A percentile compares a stretch with the other conserved stretches of the same genome.
Conservation (phyloP, 768 basidiomycete genomes). For the Leccinellum rugosiceps region DNA sequence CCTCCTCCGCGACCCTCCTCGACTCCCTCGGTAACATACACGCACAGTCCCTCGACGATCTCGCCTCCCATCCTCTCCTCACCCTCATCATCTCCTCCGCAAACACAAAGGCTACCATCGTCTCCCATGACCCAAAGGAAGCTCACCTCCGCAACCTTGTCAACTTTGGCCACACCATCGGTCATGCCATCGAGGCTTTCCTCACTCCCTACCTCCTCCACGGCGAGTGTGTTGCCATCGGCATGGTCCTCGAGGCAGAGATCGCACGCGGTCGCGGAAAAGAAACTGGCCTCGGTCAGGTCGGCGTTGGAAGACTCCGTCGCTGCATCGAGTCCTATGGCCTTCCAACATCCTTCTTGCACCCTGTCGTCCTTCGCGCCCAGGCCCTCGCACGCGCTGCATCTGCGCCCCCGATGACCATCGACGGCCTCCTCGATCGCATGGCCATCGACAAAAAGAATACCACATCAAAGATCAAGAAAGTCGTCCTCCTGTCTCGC, state of each 20-base stretch:
- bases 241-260: slow-evolving; percentile 97
- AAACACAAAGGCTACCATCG: slow-evolving; percentile 94
- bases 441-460: slow-evolving; percentile 99
- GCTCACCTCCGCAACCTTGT: slow-evolving; percentile 96
- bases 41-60: slow-evolving; percentile 56
- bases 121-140: slow-evolving; percentile 95
- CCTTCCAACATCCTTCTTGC: slow-evolving; percentile 77
- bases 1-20: slow-evolving; percentile 79
- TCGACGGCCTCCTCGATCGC: slow-evolving; percentile 82
- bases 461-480: slow-evolving; percentile 78
- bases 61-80: slow-evolving; percentile 83
- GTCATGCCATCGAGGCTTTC: slow-evolving; percentile 97
- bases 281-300: slow-evolving; percentile 68
- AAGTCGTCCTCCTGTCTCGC: slow-evolving; percentile 85
- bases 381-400: slow-evolving; percentile 19
- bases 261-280: slow-evolving; percentile 79
- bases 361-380: slow-evolving; percentile 59
- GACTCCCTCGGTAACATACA: slow-evolving; percentile 66
- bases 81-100: slow-evolving; percentile 91
- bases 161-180: slow-evolving; percentile 98
- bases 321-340: slow-evolving; percentile 89
- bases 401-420: slow-evolving; percentile 38
- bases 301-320: slow-evolving; percentile 86
- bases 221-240: slow-evolving; percentile 93
- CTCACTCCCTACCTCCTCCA: slow-evolving; percentile 92